Percentiles rank a stretch among this genome's conserved stretches.
These are phyloP conservation scores for Talaromyces sp. DNA, from an alignment of 2,329 filamentous ascomycete genomes.

Conservation along the genomic window DNA sequence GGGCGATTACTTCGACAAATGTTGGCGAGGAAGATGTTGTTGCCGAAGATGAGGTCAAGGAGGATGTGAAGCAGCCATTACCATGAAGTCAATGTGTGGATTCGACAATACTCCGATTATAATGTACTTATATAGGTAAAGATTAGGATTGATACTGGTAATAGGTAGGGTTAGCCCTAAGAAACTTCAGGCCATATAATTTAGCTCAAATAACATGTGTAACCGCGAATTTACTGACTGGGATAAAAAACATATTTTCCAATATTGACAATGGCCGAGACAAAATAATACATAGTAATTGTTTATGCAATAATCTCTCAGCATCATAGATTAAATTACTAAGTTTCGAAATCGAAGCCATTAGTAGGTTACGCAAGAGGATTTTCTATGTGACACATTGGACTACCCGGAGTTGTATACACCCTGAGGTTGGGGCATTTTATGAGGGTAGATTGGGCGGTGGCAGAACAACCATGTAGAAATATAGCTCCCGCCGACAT, in stretches of 20 bases:
- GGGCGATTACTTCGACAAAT: constrained; percentile 39
- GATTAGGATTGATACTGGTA: neutral
- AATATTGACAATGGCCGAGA: neutral
- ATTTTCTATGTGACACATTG: too few relatives aligned
- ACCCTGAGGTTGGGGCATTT: too few relatives aligned
- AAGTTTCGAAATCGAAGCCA: too few relatives aligned
- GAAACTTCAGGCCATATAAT: neutral
- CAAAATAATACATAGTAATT: neutral
- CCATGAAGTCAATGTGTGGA: neutral
- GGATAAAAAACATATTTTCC: too few relatives aligned
- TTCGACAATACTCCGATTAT: too few relatives aligned
- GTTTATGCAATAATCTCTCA: neutral
- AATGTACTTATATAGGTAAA: too few relatives aligned
- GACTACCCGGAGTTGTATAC: too few relatives aligned
- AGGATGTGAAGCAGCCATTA: constrained; percentile 15
- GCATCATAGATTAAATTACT: too few relatives aligned
- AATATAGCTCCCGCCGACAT: neutral
- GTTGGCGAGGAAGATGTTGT: constrained; percentile 13
- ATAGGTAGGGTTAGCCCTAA: too few relatives aligned
- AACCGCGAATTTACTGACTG: neutral
- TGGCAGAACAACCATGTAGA: neutral
- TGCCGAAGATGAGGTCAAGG: constrained; percentile 6
- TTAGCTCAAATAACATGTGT: neutral
- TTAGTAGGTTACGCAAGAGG: too few relatives aligned
- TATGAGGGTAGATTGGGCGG: neutral